Evolutionary conservation across 306 rosid genomes (phyloP).

Genomic region (Quercus gilva): DNA sequence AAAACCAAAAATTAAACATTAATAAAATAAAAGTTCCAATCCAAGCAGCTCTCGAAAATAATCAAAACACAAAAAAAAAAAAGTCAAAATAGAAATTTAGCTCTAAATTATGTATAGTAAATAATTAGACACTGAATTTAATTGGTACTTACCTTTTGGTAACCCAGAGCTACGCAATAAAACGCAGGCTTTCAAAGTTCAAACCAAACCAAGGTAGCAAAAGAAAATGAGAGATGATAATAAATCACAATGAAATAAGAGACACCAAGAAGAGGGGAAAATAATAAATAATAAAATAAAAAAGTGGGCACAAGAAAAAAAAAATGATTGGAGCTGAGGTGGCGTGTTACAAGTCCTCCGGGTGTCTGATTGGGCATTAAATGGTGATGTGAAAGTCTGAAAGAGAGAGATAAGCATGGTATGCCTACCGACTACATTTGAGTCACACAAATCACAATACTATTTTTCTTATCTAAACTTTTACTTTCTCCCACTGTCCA

Average conservation of each 20-base stretch:
- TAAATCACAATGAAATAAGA: neutral
- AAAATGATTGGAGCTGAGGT: neutral
- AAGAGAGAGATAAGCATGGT: too few relatives aligned
- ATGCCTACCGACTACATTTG: too few relatives aligned
- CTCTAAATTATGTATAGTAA: too few relatives aligned
- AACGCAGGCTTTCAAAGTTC: neutral
- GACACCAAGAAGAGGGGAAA: too few relatives aligned
- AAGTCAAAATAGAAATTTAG: neutral
- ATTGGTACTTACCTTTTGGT: neutral
- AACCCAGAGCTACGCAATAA: neutral
- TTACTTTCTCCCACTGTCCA: too few relatives aligned
- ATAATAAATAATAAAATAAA: too few relatives aligned
- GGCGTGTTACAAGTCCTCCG: neutral
- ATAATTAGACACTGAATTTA: too few relatives aligned
- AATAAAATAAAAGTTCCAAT: neutral
- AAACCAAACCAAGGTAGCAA: neutral
- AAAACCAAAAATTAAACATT: neutral
- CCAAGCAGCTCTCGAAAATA: neutral
- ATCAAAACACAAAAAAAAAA: neutral
- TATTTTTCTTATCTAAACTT: too few relatives aligned
- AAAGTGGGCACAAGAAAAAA: neutral
- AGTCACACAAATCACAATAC: too few relatives aligned
- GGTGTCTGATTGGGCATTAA: neutral
- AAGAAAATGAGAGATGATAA: neutral
- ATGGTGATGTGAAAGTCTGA: too few relatives aligned